Percentiles rank a stretch among this genome's conserved stretches.
phyloP scores from a whole-genome alignment of 2,329 filamentous ascomycete species.

The Alternaria consortialis region DNA sequence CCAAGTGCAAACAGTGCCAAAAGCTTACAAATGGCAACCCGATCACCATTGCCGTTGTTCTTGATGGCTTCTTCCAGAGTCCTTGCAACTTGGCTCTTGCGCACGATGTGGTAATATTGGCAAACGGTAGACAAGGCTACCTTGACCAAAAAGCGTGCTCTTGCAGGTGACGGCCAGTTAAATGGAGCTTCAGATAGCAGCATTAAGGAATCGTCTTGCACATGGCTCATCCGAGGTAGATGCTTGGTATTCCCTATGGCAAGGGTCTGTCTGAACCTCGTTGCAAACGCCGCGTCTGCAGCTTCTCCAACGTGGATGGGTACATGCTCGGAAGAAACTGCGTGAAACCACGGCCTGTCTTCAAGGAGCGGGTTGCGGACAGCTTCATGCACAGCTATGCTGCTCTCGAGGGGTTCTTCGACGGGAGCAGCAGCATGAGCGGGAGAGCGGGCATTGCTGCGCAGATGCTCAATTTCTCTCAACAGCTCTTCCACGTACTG shows the following conservation, averaged over 20 bases:
- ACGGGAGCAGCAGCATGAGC: neutral
- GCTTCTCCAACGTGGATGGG: neutral
- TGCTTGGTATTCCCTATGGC: neutral
- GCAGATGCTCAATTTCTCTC: neutral
- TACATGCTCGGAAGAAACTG: neutral
- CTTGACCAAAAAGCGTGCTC: no score
- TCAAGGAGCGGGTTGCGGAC: neutral
- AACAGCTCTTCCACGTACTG: neutral
- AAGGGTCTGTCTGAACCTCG: neutral
- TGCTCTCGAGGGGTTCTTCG: neutral
- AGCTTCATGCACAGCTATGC: neutral
- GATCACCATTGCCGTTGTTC: neutral
- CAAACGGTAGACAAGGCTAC: no score
- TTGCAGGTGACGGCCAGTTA: no score
- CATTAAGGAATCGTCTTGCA: neutral
- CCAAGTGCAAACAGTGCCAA: neutral
- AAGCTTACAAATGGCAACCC: neutral
- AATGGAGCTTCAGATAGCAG: neutral
- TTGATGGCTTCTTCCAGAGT: neutral
- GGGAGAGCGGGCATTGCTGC: no score
- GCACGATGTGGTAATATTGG: neutral
- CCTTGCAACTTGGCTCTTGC: neutral
- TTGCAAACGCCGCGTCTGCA: neutral
- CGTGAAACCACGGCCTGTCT: neutral
- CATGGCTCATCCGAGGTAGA: neutral